Base-by-base conservation (phyloP, 2,329 filamentous ascomycete species). In the Venturia aucupariae region DNA sequence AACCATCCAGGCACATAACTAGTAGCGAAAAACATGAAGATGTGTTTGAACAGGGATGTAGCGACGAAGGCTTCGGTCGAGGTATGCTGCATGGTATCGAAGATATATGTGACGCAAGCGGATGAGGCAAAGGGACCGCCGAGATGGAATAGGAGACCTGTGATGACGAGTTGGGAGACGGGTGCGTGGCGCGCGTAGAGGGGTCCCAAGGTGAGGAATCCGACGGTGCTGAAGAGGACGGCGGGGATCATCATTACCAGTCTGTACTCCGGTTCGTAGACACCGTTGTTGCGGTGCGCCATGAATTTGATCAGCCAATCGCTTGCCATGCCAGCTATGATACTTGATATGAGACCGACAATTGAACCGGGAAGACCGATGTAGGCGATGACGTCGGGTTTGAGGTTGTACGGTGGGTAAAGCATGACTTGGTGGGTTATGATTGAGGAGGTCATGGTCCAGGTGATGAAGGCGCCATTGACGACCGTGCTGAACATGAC, bases 321-420 rank as follows among this genome's bases (percentile, higher is more conserved):
- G 67, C 77, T 80, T 59, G 80, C 68, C 1, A 77, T 78, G 1
- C 79, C 80, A 0, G 77, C 75, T 1, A 78, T 67, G 8, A 80
- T 46, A 64, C 79, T 75, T 32, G 79, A 80, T 27, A 83, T 69
- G 32, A 81, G 74, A 10, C 73, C 77, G 13, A 80, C 73, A 64
- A 82, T 70, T 68, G 82, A 79, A 0, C 81, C 79, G 0, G 80
- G 80, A 32, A 84, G 72, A 41, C 78, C 80, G 67, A 82, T 80
- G 46, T 83, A 74, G 0, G 82, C 82, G 1, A 79, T 79, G 65
- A 81, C 71, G 11, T 77, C 76, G 10, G 80, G 75, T 24, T 74
- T 75, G 70, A 84, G 82, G 72, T 80, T 81, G 67, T 74, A 77
- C 0, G 74, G 73, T 3, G 69, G 65, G 2, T 69, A 70, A 35